Evolutionary conservation across 2,329 filamentous ascomycete genomes (phyloP), one percentile per base, ranked within the genome.

Genomic region (Sclerotinia nivalis): DNA sequence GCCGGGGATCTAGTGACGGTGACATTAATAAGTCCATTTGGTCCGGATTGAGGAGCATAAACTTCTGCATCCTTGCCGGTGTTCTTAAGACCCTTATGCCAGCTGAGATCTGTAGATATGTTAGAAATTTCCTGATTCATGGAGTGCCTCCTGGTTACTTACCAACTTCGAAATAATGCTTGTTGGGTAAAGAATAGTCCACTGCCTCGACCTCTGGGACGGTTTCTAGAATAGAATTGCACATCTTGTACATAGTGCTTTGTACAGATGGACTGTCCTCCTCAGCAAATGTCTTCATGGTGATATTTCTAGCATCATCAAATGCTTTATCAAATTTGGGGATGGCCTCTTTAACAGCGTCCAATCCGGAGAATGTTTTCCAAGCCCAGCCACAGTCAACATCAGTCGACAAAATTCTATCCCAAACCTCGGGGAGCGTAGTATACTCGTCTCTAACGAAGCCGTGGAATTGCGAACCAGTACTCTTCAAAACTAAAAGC

Each of bases 221-320:
- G 31, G 85, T 88, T 12, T 87, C 90, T 67, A 99, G 84, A 75
- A 99, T 97, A 80, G 90, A 84, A 80, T 95, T 91, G 76, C 88
- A 89, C 95, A 99, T 99, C 85, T 97, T 96, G 85, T 97, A 99
- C 96, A 99, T 98, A 72, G 95, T 98, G 76, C 90, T 90, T 83
- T 99, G 96, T 34, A 99, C 96, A 76, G 93, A 97, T 60, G 96
- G 92, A 77, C 93, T 97, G 78, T 93, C 86, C 78, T 99, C 94
- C 78, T 90, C 88, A 55, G 96, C 95, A 78, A 99, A 99, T 0
- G 89, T 92, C 83, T 92, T 91, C 80, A 97, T 85, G n/a, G 94
- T 97, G 79, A 96, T 96, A 67, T 85, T 84, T 72, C 93, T 86
- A n/a, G 93, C 93, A 68, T 86, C 85, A 74, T 89, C 84, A 86